Base-by-base conservation (phyloP, 2,329 filamentous ascomycete genomes). In the Talaromyces sp. region DNA sequence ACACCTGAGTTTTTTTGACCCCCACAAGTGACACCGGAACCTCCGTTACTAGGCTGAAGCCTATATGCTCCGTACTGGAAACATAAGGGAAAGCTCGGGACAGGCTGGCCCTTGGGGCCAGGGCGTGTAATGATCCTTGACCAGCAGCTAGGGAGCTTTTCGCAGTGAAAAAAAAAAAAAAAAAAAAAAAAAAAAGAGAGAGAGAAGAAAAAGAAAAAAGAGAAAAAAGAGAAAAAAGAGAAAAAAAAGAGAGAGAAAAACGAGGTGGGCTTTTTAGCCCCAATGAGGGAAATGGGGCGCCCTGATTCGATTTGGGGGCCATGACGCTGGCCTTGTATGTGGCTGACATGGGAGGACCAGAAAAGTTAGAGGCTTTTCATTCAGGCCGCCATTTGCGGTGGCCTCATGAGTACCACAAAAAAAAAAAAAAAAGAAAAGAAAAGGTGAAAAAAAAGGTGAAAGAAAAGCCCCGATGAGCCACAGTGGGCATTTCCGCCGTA, bases 1-100 rank as follows among this genome's bases (percentile, higher is more conserved):
- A 56, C 16, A 41, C 46, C n/a, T 41, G 36, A 7, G 43, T 50
- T 46, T 60, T n/a, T 61, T 61, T 40, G 51, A 55, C 51, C 61
- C 57, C 62, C 62, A 64, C 59, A 59, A 46, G 16, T 63, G 54
- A 61, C 61, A 61, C 45, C 54, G 56, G 55, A 44, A 44, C 35
- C 33, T 53, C 52, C 49, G 35, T 54, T 47, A 16, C 52, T 55
- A 57, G 49, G 47, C 49, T 45, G 48, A 52, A 57, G 49, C 20
- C 53, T 54, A 55, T 46, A 55, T 27, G 24, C 9, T 27, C 24
- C 24, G 24, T 27, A 27, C 24, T 27, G 24, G 24, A 27, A 27
- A 41, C 32, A 45, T 51, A 47, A 52, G 48, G 52, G 49, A 24
- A 41, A 51, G 45, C 43, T 60, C 51, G 54, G 49, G 30, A 49